phyloP scores from a whole-genome alignment of 148 eudicot species.

The Agrostemma githago region DNA sequence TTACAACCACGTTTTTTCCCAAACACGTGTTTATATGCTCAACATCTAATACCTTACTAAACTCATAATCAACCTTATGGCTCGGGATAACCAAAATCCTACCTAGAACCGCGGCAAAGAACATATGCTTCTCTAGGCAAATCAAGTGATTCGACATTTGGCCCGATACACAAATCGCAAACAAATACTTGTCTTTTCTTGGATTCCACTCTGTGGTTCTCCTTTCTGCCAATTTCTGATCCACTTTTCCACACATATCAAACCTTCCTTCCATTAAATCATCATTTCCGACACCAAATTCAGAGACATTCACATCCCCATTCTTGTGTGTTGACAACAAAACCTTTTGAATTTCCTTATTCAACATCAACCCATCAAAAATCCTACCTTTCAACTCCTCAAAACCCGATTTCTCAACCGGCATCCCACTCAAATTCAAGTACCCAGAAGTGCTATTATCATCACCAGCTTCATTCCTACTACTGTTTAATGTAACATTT shows the following conservation, averaged over 20 bases:
- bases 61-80: slow-evolving; percentile 78
- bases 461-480: slow-evolving; percentile 3
- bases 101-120: slow-evolving; percentile 77
- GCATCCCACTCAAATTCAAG: slow-evolving; percentile 33
- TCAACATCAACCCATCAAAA: slow-evolving; percentile 46
- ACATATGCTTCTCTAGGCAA: slow-evolving; percentile 97
- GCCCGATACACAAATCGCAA: slow-evolving; percentile 81
- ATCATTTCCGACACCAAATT: slow-evolving; percentile 34
- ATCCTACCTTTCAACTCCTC: slow-evolving; percentile 46
- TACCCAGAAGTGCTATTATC: slow-evolving; percentile 21
- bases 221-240: slow-evolving; percentile 47
- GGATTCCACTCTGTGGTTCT: slow-evolving; percentile 89
- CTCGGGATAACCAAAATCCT: slow-evolving; percentile 84
- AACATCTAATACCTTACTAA: slow-evolving; percentile 59
- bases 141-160: slow-evolving; percentile 98
- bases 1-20: slow-evolving; percentile 77
- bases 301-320: slow-evolving; percentile 33
- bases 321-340: slow-evolving; percentile 54
- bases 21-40: slow-evolving; percentile 83
- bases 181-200: slow-evolving; percentile 52
- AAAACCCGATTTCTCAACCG: slow-evolving; percentile 27
- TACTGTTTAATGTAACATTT: slow-evolving; percentile 17
- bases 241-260: slow-evolving; percentile 54
- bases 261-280: slow-evolving; percentile 32
- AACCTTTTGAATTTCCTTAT: slow-evolving; percentile 44